Conservation (phyloP, 495 filamentous ascomycete genomes). For the Tetracladium setigerum region DNA sequence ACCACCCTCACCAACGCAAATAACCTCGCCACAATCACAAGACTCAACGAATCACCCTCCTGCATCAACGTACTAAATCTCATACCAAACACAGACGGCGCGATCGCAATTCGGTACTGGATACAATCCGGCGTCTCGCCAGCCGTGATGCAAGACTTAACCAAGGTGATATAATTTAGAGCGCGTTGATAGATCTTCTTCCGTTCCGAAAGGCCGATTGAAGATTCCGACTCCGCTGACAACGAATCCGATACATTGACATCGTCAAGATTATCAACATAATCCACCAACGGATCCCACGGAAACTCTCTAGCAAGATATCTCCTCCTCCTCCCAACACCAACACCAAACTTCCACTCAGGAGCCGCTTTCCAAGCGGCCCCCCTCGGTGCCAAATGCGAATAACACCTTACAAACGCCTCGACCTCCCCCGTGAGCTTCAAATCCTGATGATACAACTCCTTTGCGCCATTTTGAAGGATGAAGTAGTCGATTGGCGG, state of each 20-base stretch:
- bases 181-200: neutral
- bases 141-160: neutral
- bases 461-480: neutral
- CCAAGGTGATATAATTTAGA: neutral
- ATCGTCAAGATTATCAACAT: neutral
- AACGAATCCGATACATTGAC: too few relatives aligned
- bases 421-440: neutral
- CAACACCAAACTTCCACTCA: neutral
- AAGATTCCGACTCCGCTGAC: neutral
- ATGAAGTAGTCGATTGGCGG: slow-evolving; percentile 1
- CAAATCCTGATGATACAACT: neutral
- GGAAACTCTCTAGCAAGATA: neutral
- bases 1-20: slow-evolving; percentile 1
- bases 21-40: slow-evolving; percentile 2
- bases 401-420: slow-evolving; percentile 1
- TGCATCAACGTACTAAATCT: neutral
- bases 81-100: neutral
- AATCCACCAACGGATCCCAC: neutral
- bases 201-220: neutral
- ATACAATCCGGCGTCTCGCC: neutral
- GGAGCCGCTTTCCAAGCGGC: neutral
- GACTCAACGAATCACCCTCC: neutral
- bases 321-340: too few relatives aligned
- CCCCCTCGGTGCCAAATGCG: neutral
- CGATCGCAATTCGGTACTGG: neutral